Conservation (phyloP, 805 yeast species). For the Candida oleophila region DNA sequence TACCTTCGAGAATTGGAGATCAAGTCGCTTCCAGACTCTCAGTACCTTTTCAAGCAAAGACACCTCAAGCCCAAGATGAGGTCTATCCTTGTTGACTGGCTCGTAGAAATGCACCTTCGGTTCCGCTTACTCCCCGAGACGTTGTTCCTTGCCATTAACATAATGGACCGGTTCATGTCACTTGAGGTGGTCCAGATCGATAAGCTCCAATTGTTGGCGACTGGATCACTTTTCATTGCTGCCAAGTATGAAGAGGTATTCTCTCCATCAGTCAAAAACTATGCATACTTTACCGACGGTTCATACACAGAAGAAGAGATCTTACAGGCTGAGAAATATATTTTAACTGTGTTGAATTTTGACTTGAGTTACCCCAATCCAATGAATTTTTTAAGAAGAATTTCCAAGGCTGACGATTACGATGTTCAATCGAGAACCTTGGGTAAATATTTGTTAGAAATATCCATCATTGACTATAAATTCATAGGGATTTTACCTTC, state of each 20-base stretch:
- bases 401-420: slow-evolving; percentile 88
- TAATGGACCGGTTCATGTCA: slow-evolving; percentile 86
- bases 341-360: slow-evolving; percentile 68
- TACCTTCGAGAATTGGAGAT: slow-evolving; percentile 73
- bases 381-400: slow-evolving; percentile 82
- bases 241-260: slow-evolving; percentile 93
- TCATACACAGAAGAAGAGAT: slow-evolving; percentile 80
- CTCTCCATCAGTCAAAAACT: slow-evolving; percentile 80
- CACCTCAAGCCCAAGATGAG: slow-evolving; percentile 80
- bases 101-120: slow-evolving; percentile 82
- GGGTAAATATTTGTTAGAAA: slow-evolving; percentile 82
- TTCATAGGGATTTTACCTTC: slow-evolving; percentile 77
- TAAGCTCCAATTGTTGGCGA: slow-evolving; percentile 80
- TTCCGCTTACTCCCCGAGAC: slow-evolving; percentile 86
- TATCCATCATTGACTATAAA: slow-evolving; percentile 70
- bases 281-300: slow-evolving; percentile 86
- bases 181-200: slow-evolving; percentile 71
- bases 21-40: slow-evolving; percentile 70
- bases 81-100: slow-evolving; percentile 89
- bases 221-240: slow-evolving; percentile 82
- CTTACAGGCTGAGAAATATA: slow-evolving; percentile 76
- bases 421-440: slow-evolving; percentile 80
- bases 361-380: slow-evolving; percentile 86
- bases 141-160: slow-evolving; percentile 74
- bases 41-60: slow-evolving; percentile 62